Conservation (phyloP, 208 protist species). For the Trypanosoma grayi region DNA sequence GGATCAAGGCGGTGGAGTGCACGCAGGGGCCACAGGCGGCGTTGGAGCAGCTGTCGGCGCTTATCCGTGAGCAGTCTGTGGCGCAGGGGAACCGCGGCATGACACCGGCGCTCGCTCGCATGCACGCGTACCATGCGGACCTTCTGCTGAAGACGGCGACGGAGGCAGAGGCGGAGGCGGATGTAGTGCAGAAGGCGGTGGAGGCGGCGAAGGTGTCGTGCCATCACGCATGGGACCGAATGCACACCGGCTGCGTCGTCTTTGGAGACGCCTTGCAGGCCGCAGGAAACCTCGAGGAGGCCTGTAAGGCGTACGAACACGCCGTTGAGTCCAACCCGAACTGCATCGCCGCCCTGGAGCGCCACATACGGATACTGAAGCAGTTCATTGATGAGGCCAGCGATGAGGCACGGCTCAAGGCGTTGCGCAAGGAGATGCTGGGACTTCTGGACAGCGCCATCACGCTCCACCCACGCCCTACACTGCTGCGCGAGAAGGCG, state of each 20-base stretch:
- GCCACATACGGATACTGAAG: constrained; percentile 51
- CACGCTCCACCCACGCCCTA: constrained; percentile 71
- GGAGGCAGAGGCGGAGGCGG: constrained; percentile 12
- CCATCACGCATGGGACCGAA: constrained; percentile 63
- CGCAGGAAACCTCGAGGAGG: constrained; percentile 44
- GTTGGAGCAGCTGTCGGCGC: constrained; percentile 49
- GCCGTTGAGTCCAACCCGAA: constrained; percentile 52
- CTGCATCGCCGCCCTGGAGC: constrained; percentile 67
- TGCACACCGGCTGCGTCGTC: constrained; percentile 49
- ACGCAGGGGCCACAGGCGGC: constrained; percentile 50
- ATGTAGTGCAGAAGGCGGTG: constrained; percentile 36
- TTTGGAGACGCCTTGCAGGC: constrained; percentile 62
- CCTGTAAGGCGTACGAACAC: constrained; percentile 46
- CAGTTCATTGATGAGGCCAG: constrained; percentile 25
- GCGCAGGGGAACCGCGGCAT: constrained; percentile 6
- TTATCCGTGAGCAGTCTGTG: constrained; percentile 37
- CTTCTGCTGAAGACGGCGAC: constrained; percentile 47
- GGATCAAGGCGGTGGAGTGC: constrained; percentile 59
- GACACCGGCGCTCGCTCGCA: constrained; percentile 53
- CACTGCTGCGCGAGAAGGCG: constrained; percentile 81
- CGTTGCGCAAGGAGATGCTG: constrained; percentile 27
- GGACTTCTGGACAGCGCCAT: constrained; percentile 56
- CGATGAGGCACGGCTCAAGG: constrained; percentile 24
- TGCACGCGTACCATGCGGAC: constrained; percentile 70
- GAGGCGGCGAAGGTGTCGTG: constrained; percentile 50